phyloP scores from a whole-genome alignment of 1,284 basidiomycete genomes.

The Fomitopsis betulina region DNA sequence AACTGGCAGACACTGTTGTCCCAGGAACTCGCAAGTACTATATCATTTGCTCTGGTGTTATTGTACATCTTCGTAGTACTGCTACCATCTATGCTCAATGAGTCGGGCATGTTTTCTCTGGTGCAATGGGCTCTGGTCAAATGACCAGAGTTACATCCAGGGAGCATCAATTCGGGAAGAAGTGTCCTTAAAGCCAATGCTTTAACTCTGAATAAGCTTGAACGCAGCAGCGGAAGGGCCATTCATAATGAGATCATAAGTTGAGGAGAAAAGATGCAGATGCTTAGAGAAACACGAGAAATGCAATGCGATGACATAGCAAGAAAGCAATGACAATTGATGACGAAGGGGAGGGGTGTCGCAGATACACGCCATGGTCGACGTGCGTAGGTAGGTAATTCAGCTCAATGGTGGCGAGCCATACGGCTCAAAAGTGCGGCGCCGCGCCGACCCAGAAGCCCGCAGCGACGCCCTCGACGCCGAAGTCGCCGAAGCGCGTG shows the following conservation, averaged over 20 bases:
- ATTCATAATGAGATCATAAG: background rate
- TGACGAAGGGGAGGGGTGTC: slow-evolving; percentile 3
- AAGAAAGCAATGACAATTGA: background rate
- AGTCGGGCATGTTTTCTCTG: background rate
- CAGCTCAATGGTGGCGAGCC: slow-evolving; percentile 13
- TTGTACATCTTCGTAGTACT: background rate
- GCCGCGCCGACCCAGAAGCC: slow-evolving; percentile 50
- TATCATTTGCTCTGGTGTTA: too few species aligned
- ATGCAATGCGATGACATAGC: background rate
- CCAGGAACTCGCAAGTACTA: too few species aligned
- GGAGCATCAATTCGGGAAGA: background rate
- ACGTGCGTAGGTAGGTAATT: slow-evolving; percentile 2
- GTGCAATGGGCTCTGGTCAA: too few species aligned
- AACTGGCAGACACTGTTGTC: too few species aligned
- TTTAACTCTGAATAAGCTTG: background rate
- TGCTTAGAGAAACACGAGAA: background rate
- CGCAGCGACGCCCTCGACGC: slow-evolving; percentile 67
- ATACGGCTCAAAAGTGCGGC: slow-evolving; percentile 22
- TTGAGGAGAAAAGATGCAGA: background rate
- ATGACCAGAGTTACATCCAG: background rate
- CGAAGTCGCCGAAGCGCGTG: slow-evolving; percentile 77
- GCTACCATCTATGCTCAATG: background rate
- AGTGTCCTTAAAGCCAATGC: background rate
- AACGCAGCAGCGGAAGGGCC: background rate
- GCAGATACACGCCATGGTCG: slow-evolving; percentile 1